phyloP scores from a whole-genome alignment of 352 stramenopile species.

The Globisporangium splendens region DNA sequence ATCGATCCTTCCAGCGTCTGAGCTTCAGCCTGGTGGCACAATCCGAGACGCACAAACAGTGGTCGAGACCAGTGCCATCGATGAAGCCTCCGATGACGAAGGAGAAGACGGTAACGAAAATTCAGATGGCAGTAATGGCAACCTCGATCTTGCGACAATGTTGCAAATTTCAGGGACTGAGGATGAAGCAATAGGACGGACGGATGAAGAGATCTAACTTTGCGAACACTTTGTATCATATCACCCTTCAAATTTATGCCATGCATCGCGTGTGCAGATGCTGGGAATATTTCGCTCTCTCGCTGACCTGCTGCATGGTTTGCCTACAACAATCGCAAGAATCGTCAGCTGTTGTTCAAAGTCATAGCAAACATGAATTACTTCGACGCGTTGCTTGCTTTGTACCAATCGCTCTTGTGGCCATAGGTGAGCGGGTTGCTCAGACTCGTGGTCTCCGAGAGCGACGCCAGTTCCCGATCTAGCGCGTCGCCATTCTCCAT shows the following conservation, averaged over 20 bases:
- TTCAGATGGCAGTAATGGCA: neutral
- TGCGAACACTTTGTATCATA: too few relatives aligned
- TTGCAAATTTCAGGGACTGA: too few relatives aligned
- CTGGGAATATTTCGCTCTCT: too few relatives aligned
- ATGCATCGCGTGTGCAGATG: too few relatives aligned
- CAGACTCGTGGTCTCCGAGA: conserved; percentile 70
- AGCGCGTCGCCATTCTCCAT: conserved; percentile 42
- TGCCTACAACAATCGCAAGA: conserved; percentile 30
- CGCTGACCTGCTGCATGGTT: conserved; percentile 34
- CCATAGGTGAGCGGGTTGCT: conserved; percentile 80
- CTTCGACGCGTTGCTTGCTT: conserved; percentile 4
- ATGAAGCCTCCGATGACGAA: neutral
- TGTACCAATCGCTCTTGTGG: conserved; percentile 62
- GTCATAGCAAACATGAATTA: neutral
- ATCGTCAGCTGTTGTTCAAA: neutral
- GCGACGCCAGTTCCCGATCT: conserved; percentile 58
- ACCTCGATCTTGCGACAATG: neutral
- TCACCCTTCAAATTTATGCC: too few relatives aligned
- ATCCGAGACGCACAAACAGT: neutral
- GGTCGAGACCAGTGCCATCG: neutral
- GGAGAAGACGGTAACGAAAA: neutral
- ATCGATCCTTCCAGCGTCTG: conserved; percentile 27
- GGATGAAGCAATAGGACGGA: too few relatives aligned
- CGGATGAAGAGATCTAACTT: too few relatives aligned
- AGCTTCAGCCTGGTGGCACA: conserved; percentile 5